phyloP scores from a whole-genome alignment of 768 basidiomycete species.

The Boletus tomentosulus region DNA sequence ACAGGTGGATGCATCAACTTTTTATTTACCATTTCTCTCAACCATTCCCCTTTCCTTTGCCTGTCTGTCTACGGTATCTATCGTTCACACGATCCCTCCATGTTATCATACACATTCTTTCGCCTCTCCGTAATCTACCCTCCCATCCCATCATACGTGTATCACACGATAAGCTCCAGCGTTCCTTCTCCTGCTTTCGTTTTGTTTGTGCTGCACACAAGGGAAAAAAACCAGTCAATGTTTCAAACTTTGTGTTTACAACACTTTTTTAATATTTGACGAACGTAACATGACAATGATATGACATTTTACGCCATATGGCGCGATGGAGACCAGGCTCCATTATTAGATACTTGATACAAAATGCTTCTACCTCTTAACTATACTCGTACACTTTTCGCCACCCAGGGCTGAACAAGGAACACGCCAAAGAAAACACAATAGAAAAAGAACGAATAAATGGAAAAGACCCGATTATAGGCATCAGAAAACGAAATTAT shows the following conservation, averaged over 20 bases:
- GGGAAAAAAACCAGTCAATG: background rate
- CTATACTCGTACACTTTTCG: background rate
- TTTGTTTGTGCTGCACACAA: background rate
- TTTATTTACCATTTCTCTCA: background rate
- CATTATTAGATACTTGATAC: background rate
- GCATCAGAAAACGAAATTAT: background rate
- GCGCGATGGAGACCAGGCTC: background rate
- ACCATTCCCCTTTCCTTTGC: background rate
- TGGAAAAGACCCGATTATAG: background rate
- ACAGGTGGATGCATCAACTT: background rate
- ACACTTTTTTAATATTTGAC: background rate
- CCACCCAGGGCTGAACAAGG: background rate
- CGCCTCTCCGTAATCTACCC: background rate
- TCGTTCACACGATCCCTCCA: background rate
- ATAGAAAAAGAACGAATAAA: background rate
- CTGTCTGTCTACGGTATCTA: conserved; percentile 12
- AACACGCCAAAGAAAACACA: background rate
- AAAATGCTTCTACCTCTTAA: background rate
- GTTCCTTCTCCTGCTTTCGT: background rate
- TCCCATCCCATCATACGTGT: background rate
- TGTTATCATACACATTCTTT: background rate
- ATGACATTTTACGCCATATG: background rate
- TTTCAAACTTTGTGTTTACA: background rate
- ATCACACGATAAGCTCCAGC: background rate
- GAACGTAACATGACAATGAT: background rate